These are phyloP conservation scores for Serendipita vermifera DNA, from an alignment of 768 basidiomycete genomes.

Conservation along the genomic window DNA sequence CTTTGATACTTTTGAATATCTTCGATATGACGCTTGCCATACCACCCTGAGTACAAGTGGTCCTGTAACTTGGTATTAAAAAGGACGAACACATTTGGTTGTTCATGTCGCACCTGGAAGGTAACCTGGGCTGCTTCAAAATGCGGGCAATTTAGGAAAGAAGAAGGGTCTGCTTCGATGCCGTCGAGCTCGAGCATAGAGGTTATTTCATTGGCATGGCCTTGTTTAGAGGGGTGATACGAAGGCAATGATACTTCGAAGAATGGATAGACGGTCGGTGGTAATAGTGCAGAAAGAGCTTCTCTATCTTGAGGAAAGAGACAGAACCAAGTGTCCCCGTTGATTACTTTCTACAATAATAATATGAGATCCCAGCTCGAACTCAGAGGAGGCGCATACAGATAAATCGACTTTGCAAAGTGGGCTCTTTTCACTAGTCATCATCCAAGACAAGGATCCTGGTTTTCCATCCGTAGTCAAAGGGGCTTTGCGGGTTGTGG, in stretches of 20 bases:
- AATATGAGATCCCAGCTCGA: too few species aligned
- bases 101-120: conserved; percentile 22
- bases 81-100: not conserved
- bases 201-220: conserved; percentile 1
- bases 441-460: not conserved
- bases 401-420: not conserved
- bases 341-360: conserved; percentile 39
- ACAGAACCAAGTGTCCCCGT: conserved; percentile 32
- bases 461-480: not conserved
- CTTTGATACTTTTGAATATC: conserved; percentile 32
- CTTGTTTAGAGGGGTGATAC: conserved; percentile 26
- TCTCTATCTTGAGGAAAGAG: conserved; percentile 32
- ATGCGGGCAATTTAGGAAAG: conserved; percentile 39
- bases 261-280: conserved; percentile 33
- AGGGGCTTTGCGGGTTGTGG: not conserved
- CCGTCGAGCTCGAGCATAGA: conserved; percentile 22
- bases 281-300: conserved; percentile 30
- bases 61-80: conserved; percentile 29
- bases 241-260: conserved; percentile 25
- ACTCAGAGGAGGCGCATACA: not conserved
- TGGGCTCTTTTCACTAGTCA: conserved; percentile 4
- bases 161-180: conserved; percentile 11
- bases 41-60: conserved; percentile 42
- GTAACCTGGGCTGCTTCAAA: conserved; percentile 43
- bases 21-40: conserved; percentile 31